Evolutionary conservation across 108 stramenopile species (phyloP), one percentile per base, ranked within the genome.

Genomic region (Aurantiochytrium sp.): DNA sequence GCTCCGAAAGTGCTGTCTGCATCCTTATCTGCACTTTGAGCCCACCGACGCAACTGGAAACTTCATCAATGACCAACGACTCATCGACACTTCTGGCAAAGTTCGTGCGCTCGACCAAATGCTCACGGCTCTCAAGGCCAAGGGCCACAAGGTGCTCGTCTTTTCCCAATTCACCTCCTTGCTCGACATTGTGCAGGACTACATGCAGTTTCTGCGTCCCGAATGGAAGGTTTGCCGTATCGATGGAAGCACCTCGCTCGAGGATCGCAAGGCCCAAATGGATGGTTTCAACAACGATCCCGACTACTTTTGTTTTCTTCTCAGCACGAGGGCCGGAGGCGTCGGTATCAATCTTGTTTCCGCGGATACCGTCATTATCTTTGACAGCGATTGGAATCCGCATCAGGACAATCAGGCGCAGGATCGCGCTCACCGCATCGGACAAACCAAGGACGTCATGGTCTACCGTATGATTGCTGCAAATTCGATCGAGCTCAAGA

Each of bases 381-480:
- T 97, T 93, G 99, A 98, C 89, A 95, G 95, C 72, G 99, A 99
- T 91, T 99, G 99, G 99, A 99, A 99, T 90, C 99, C 99, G 43
- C 96, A 97, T 93, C 97, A 96, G 96, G 98, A 99, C 90, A 89
- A 96, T 58, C 98, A 99, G 92, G 98, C 98, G 5, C 97, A 97
- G 90, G 99, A 98, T 91, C 93, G 99, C 58, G 97, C 97, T 35
- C 98, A 99, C 93, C 96, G 99, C 43, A 98, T 98, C 72, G 99
- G 99, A 5, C 99, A 99, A 89, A 89, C 93, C 83, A 55, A 91
- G 60, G 92, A 92, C 21, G 97, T 98, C 12, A 92, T 96, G 72
- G 97, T 99, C 14, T 97, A 97, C 89, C 96, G 98, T 5, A 87
- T 99, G 28, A 91, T 97, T 14, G 97, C 98, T 43, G 72, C 73